Evolutionary conservation across 495 filamentous ascomycete species (phyloP).

Genomic region (Neurospora sp.): DNA sequence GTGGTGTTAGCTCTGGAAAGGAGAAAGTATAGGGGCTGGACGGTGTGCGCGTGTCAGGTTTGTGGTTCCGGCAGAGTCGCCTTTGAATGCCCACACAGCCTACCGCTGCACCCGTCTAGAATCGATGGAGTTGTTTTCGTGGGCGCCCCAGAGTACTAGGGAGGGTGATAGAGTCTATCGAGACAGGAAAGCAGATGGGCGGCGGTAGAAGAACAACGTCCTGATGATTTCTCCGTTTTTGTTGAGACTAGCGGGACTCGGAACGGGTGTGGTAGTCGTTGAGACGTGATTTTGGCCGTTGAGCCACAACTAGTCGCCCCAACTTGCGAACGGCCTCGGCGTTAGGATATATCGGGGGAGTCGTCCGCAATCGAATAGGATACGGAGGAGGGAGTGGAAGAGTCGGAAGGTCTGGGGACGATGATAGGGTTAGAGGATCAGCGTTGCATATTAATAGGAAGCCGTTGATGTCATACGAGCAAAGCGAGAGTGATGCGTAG

Average conservation of each 20-base stretch:
- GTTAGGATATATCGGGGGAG: constrained; percentile 7
- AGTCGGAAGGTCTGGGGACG: background rate
- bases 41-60: constrained; percentile 31
- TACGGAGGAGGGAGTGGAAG: constrained; percentile 2
- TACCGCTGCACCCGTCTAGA: constrained; percentile 33
- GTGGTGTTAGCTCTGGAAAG: constrained; percentile 15
- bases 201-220: constrained; percentile 32
- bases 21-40: constrained; percentile 24
- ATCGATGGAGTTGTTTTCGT: constrained; percentile 5
- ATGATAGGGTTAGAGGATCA: background rate
- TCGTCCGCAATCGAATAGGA: constrained; percentile 3
- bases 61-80: constrained; percentile 26
- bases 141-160: constrained; percentile 24
- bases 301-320: background rate
- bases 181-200: constrained; percentile 34
- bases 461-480: background rate
- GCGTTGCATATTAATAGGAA: background rate
- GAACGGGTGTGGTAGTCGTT: constrained; percentile 5
- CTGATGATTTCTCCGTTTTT: constrained; percentile 34
- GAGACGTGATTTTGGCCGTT: constrained; percentile 2
- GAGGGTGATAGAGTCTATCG: constrained; percentile 38
- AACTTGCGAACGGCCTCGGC: constrained; percentile 5
- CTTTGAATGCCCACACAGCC: constrained; percentile 33
- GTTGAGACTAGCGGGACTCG: constrained; percentile 10
- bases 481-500: background rate